Base-by-base conservation (phyloP, 1,284 basidiomycete species). In the Melanopsichium pennsylvanicum region DNA sequence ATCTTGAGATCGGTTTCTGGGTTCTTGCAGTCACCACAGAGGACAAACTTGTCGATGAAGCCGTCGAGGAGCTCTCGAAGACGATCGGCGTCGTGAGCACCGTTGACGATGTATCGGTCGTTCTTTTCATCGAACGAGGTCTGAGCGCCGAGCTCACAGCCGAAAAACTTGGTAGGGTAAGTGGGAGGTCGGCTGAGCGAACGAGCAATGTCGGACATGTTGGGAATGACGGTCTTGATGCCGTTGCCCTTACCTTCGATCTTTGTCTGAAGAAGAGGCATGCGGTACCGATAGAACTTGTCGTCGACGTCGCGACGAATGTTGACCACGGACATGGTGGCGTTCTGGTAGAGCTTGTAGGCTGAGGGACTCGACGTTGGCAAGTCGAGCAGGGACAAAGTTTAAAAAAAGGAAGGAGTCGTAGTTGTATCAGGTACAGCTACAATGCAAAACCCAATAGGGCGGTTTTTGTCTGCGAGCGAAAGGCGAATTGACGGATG, bases 211-310 rank as follows among this genome's bases (percentile, higher is more conserved):
- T 98, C 96, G 67, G 92, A 88, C 93, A 99, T 97, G 85, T 99
- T 99, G 54, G 79, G 76, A 22, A 80, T 66, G 50, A 81, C 74
- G 34, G 96, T 99, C 85, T 99, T 99, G 85, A 99, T 98, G 71
- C 96, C 96, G 82, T 99, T 99, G 54, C 96, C 96, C 83, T 93
- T 93, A 77, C 96, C 96, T 84, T 99, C 96, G 47, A 98, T 94
- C 85, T 98, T 98, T 74, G 91, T 97, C 74, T 88, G 86, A 61
- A 98, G 87, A 62, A 94, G 84, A 45, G 96, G 96, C 96, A 99
- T 99, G 76, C 91, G 75, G 68, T 81, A 81, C 26, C 79, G 81
- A 79, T 85, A 85, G 78, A 84, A 85, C 79, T 84, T 84, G 81
- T 86, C 87, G 83, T 97, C 92, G 85, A 97, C 93, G 85, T 97